These are phyloP conservation scores for Ophiostoma sp. DNA, from an alignment of 2,329 filamentous ascomycete species.

Conservation along the genomic window DNA sequence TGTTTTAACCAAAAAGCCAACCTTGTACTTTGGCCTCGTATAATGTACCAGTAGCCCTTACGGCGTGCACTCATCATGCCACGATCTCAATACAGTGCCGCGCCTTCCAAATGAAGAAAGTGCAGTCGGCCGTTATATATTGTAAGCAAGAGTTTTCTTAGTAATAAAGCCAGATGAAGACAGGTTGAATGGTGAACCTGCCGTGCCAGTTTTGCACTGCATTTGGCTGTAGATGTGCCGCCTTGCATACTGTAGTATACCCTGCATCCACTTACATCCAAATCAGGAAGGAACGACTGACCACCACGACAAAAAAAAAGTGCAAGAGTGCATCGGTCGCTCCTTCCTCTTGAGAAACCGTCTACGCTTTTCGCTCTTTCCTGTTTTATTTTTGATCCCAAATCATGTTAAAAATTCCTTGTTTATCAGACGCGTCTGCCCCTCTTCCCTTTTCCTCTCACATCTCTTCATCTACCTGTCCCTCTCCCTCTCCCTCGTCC, in stretches of 20 bases:
- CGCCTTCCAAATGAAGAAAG: background rate
- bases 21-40: too few relatives aligned
- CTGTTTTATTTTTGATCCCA: background rate
- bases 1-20: too few relatives aligned
- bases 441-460: background rate
- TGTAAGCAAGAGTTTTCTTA: background rate
- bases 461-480: background rate
- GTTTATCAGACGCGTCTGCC: slow-evolving; percentile 1
- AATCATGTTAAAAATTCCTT: background rate
- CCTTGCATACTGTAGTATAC: background rate
- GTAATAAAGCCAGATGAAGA: background rate
- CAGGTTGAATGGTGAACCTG: background rate
- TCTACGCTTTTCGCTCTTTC: background rate
- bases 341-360: background rate
- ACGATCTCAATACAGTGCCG: background rate
- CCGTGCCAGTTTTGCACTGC: background rate
- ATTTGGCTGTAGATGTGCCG: background rate
- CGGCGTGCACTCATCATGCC: background rate
- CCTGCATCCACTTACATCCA: slow-evolving; percentile 14
- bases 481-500: background rate
- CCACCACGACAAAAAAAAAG: background rate
- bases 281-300: slow-evolving; percentile 15
- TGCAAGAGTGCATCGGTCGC: background rate
- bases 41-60: background rate
- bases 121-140: background rate